These are phyloP conservation scores for Diplosphaera chodatii DNA, from an alignment of 139 green algal species.

Conservation along the genomic window DNA sequence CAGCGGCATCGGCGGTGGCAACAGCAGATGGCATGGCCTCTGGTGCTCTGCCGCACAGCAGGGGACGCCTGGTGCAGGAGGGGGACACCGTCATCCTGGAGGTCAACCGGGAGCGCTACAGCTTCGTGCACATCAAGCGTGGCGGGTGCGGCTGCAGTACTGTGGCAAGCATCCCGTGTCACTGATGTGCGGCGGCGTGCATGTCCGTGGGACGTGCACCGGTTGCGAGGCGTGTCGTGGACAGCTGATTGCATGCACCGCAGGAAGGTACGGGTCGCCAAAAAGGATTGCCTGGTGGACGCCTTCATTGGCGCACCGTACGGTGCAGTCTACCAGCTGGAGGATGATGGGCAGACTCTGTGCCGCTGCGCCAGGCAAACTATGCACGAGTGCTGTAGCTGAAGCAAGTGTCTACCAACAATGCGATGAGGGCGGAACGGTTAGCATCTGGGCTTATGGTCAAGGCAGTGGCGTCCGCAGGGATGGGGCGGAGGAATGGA, in stretches of 20 bases:
- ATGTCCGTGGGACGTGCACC: too few species aligned
- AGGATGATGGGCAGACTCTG: conserved; percentile 18
- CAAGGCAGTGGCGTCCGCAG: not conserved
- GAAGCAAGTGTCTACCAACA: too few species aligned
- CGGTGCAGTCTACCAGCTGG: conserved; percentile 48
- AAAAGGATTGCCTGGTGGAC: conserved; percentile 13
- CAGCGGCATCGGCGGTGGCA: too few species aligned
- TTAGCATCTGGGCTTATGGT: too few species aligned
- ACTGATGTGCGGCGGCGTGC: too few species aligned
- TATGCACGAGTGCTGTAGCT: too few species aligned
- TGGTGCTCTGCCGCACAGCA: not conserved
- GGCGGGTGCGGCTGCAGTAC: conserved; percentile 18
- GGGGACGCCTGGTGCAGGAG: conserved; percentile 22
- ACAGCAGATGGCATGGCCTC: not conserved
- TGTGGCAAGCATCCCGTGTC: too few species aligned
- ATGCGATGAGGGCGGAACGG: not conserved
- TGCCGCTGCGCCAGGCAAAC: conserved; percentile 8
- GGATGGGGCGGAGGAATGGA: not conserved
- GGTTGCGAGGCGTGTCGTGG: too few species aligned
- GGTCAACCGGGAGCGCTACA: conserved; percentile 55
- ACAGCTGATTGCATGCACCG: too few species aligned
- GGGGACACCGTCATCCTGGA: conserved; percentile 59
- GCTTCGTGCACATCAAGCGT: conserved; percentile 28
- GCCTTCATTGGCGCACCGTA: conserved; percentile 51
- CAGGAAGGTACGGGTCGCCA: conserved; percentile 51